A percentile compares a stretch with the other conserved stretches of the same genome.
Evolutionary conservation across 306 rosid species (phyloP).

Genomic region (Lathyrus sativus): DNA sequence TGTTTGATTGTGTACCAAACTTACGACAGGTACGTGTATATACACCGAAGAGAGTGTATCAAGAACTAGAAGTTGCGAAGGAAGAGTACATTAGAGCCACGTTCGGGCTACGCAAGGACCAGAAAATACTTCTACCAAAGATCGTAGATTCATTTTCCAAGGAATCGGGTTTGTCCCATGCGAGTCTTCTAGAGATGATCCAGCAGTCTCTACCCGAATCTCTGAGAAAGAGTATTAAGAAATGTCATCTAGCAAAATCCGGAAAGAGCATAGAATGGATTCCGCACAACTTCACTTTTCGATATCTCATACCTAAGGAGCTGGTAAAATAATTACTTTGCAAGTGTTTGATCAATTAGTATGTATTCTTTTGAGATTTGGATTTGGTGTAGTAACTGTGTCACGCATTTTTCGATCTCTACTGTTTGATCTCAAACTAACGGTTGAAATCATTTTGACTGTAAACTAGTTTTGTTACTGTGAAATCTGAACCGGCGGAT

Average conservation of each 20-base stretch:
- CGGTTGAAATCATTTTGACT: background rate
- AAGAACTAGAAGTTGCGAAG: conserved; percentile 77
- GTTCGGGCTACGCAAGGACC: conserved; percentile 72
- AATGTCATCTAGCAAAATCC: conserved; percentile 50
- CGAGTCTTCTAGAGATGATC: conserved; percentile 62
- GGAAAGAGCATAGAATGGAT: conserved; percentile 67
- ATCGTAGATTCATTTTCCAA: conserved; percentile 73
- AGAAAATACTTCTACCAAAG: conserved; percentile 71
- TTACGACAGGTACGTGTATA: conserved; percentile 68
- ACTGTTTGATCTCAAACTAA: background rate
- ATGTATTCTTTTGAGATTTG: conserved; percentile 34
- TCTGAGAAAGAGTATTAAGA: conserved; percentile 56
- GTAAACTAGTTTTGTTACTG: background rate
- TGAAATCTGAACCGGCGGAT: background rate
- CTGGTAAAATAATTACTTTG: conserved; percentile 48
- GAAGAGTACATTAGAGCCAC: conserved; percentile 77
- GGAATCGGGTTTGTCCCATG: conserved; percentile 57
- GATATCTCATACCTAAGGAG: conserved; percentile 84
- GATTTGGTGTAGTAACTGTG: background rate
- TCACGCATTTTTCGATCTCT: conserved; percentile 8
- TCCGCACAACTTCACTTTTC: conserved; percentile 76
- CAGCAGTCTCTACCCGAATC: conserved; percentile 66
- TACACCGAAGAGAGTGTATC: conserved; percentile 61
- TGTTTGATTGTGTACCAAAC: too few relatives aligned
- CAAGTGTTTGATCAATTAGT: conserved; percentile 20